Conservation (phyloP, 2,329 filamentous ascomycete genomes). For the Aspergillus transmontanensis region DNA sequence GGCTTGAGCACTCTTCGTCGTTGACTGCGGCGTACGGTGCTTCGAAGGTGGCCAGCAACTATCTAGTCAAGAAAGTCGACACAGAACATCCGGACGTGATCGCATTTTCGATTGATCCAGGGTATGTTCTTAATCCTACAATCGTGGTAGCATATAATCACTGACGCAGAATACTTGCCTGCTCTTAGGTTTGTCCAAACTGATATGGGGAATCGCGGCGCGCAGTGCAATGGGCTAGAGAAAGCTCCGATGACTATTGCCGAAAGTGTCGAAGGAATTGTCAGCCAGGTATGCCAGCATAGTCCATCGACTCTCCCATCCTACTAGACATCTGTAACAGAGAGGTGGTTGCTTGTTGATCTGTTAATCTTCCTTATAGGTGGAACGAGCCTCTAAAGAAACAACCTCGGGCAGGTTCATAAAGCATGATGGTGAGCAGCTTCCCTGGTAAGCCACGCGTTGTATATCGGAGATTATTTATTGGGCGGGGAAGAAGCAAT, state of each 20-base stretch:
- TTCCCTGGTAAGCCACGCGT: no score
- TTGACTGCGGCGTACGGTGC: slow-evolving; percentile 24
- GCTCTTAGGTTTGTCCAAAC: slow-evolving; percentile 40
- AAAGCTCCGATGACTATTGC: slow-evolving; percentile 40
- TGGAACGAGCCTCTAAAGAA: neutral
- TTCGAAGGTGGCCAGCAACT: slow-evolving; percentile 28
- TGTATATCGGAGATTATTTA: no score
- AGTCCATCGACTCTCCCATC: no score
- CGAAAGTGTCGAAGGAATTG: slow-evolving; percentile 37
- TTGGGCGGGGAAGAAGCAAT: no score
- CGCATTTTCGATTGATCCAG: slow-evolving; percentile 34
- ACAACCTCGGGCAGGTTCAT: neutral
- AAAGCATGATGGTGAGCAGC: no score
- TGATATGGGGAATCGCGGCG: slow-evolving; percentile 44
- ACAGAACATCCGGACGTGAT: slow-evolving; percentile 25
- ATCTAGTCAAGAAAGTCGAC: slow-evolving; percentile 24
- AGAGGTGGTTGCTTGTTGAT: no score
- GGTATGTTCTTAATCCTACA: slow-evolving; percentile 24
- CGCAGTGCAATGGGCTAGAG: slow-evolving; percentile 32
- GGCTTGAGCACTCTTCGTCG: slow-evolving; percentile 24
- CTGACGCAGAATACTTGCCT: neutral
- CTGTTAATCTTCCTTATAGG: neutral
- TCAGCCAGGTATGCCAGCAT: slow-evolving; percentile 16
- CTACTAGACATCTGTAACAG: no score
- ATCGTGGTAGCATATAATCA: neutral